These are phyloP conservation scores for Licmophora abbreviata DNA, from an alignment of 108 stramenopile genomes.

Conservation along the genomic window DNA sequence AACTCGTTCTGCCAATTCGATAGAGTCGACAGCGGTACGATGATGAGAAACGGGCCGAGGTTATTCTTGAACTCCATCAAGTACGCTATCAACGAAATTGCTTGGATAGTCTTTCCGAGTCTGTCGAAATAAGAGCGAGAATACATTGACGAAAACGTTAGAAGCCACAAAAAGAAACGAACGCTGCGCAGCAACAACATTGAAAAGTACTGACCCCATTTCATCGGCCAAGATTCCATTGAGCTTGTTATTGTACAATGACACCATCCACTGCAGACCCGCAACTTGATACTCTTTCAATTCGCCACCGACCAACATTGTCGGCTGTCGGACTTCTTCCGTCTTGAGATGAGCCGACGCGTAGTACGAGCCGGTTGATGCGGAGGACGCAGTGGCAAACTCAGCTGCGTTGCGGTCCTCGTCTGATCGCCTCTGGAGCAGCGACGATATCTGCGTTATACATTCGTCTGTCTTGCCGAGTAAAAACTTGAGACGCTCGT, in stretches of 20 bases:
- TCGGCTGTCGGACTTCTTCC: constrained; percentile 78
- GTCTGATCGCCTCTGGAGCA: constrained; percentile 50
- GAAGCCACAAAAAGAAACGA: too few relatives aligned
- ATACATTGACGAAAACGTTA: too few relatives aligned
- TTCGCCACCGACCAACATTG: constrained; percentile 66
- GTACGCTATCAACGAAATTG: constrained; percentile 86
- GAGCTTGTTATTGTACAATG: constrained; percentile 82
- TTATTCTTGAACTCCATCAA: constrained; percentile 78
- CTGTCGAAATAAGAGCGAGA: too few relatives aligned
- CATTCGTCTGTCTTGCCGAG: constrained; percentile 79
- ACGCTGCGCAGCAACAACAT: constrained; percentile 4
- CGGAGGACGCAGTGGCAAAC: constrained; percentile 17
- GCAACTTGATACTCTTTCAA: constrained; percentile 94
- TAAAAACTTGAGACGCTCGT: constrained; percentile 76
- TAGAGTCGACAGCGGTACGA: constrained; percentile 87
- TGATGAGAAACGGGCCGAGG: constrained; percentile 80
- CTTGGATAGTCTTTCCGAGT: constrained; percentile 92
- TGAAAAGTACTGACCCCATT: constrained; percentile 33
- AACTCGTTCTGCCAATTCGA: constrained; percentile 90
- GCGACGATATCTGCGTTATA: constrained; percentile 68
- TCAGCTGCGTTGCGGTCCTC: constrained; percentile 31
- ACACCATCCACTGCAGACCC: constrained; percentile 96
- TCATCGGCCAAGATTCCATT: constrained; percentile 93
- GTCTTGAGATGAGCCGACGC: constrained; percentile 64
- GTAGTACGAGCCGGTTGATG: constrained; percentile 59